These are phyloP conservation scores for Kodamaea kakaduensis DNA, from an alignment of 805 yeast species.

Conservation along the genomic window DNA sequence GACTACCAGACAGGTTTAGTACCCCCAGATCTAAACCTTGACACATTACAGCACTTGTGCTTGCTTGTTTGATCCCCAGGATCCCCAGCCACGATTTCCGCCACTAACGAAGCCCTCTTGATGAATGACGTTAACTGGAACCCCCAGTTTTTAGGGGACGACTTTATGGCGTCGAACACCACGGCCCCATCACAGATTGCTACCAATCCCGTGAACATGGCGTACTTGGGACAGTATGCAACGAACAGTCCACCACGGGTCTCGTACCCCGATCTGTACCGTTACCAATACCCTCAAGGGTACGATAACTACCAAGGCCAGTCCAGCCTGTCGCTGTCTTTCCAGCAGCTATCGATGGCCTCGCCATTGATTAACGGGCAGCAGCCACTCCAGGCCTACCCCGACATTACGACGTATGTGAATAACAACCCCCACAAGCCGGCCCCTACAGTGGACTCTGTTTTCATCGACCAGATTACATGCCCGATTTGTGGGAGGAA, in stretches of 20 bases:
- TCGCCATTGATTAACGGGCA: constrained; percentile 1
- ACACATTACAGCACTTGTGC: no score
- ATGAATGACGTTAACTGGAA: constrained; percentile 10
- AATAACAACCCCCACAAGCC: constrained; percentile 12
- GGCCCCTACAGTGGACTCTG: constrained; percentile 11
- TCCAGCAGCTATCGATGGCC: background rate
- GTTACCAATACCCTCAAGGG: constrained; percentile 1
- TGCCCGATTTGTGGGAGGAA: constrained; percentile 10
- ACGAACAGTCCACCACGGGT: background rate
- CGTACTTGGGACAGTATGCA: constrained; percentile 1
- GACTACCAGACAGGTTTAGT: no score
- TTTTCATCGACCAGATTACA: constrained; percentile 10
- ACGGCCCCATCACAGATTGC: background rate
- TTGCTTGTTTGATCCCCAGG: no score
- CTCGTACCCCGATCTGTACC: background rate
- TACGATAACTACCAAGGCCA: constrained; percentile 2
- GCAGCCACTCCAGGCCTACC: constrained; percentile 8
- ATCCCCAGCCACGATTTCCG: no score
- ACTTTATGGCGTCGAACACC: background rate
- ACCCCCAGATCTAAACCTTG: no score
- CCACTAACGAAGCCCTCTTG: background rate
- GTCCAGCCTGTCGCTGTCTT: constrained; percentile 1
- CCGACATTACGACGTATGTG: constrained; percentile 12
- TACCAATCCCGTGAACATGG: constrained; percentile 1
- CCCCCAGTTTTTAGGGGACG: constrained; percentile 10